Base-by-base conservation (phyloP, 2,329 filamentous ascomycete genomes). In the Pseudocercospora macadamiae region DNA sequence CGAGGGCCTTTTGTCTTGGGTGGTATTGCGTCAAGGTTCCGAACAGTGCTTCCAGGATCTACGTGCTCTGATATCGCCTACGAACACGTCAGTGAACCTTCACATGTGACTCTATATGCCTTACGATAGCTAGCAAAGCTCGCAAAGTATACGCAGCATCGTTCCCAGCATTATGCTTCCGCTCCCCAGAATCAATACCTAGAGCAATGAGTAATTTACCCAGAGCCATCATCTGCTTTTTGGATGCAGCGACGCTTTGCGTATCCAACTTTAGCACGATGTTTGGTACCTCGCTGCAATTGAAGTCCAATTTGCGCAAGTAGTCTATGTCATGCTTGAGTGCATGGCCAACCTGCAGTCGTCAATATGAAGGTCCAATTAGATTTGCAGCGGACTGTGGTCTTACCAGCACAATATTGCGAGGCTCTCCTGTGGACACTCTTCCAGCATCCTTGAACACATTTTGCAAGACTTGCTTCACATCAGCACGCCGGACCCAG, bases 321-420 rank as follows among this genome's bases (percentile, higher is more conserved):
- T 89, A 91, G 0, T 77, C 75, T 57, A 96, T 77, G 68, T 97
- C 95, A 8, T 81, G 74, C 1, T 75, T 68, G 10, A 89, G 74
- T 60, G 89, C 87, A 69, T 97, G 93, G n/a, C 91, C 95, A 2
- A 97, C 28, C 28, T 32, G 28, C 12, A 12, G 28, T n/a, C n/a
- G n/a, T n/a, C 28, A 32, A 32, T 32, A 12, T 32, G 6, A 32
- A n/a, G n/a, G 28, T 32, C 28, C 28, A 32, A 32, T 7, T 32
- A n/a, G n/a, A n/a, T n/a, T n/a, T n/a, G n/a, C n/a, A n/a, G n/a
- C n/a, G n/a, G n/a, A n/a, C n/a, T n/a, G n/a, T n/a, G n/a, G n/a
- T n/a, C n/a, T n/a, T 32, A 32, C 28, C 12, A 32, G 28, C 28
- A 32, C 28, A 32, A 32, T 12, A 32, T 32, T 18, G 8, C 26